phyloP scores from a whole-genome alignment of 1,139 yeast genomes.

The Candida tropicalis region DNA sequence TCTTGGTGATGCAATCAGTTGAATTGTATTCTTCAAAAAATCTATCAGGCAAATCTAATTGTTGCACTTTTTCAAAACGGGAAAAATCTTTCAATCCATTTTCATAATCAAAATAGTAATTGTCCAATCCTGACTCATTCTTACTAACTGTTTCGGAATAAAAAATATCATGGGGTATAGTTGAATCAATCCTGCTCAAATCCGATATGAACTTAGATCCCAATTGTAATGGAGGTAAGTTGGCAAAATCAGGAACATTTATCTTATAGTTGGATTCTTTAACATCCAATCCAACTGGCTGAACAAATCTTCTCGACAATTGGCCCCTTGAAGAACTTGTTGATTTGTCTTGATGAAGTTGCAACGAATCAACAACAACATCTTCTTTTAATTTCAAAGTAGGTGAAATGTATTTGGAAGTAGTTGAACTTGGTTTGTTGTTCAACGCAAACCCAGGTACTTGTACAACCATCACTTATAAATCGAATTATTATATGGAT shows the following conservation, averaged over 20 bases:
- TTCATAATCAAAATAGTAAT: conserved; percentile 45
- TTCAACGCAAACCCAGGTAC: conserved; percentile 10
- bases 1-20: conserved; percentile 67
- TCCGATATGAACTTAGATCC: conserved; percentile 49
- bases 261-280: conserved; percentile 48
- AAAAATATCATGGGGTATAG: conserved; percentile 48
- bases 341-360: conserved; percentile 40
- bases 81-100: conserved; percentile 56
- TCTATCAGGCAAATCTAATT: conserved; percentile 78
- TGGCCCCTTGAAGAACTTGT: conserved; percentile 28
- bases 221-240: conserved; percentile 44
- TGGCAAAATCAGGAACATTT: conserved; percentile 47
- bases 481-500: neutral
- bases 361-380: conserved; percentile 30
- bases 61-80: conserved; percentile 75
- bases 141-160: conserved; percentile 42
- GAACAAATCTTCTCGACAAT: conserved; percentile 37
- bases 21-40: conserved; percentile 76
- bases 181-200: conserved; percentile 47
- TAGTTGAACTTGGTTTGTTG: conserved; percentile 6
- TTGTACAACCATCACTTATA: conserved; percentile 13
- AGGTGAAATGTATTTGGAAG: conserved; percentile 35
- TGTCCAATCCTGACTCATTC: conserved; percentile 43
- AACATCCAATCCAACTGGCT: conserved; percentile 39
- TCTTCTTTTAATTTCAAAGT: conserved; percentile 38